Base-by-base conservation (phyloP, 345 rosid genomes). In the Clausena lansium region DNA sequence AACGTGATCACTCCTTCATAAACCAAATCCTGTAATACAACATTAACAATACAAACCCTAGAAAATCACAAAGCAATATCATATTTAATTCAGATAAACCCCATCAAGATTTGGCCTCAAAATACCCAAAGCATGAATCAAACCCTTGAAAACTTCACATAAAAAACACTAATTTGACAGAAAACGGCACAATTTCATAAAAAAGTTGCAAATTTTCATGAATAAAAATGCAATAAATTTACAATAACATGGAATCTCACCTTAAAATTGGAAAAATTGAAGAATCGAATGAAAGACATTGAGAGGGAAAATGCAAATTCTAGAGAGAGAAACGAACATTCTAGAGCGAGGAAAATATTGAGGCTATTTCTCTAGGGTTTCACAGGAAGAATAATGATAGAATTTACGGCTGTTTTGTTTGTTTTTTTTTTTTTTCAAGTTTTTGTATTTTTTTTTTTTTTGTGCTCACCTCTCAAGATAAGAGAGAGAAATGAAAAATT, bases 391-490 rank as follows among this genome's bases (percentile, higher is more conserved):
- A 17, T 8, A 33, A 61, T 2, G 27, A 41, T 39, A 47, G 50
- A 71, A 11, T 54, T 39, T 39, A 58, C 4, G 54, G 30, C 6
- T 62, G 30, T 59, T 36, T 24, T 2, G 25, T 24, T 72, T 35
- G 36, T 9, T 72, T n/a, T 57, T n/a, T 24, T 39, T 19, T 20
- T 9, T 2, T 41, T 41, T 41, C 6, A 58, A 4, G 0, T 38
- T 39, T 15, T 74, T 60, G 3, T 19, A 19, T 61, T 41, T 4
- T 27, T 19, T 17, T 35, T 35, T 5, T 45, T 10, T 60, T 7
- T 25, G 68, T 39, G 68, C 68, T 38, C 76, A 19, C 57, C 76
- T 73, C 76, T 39, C 57, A 11, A 60, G 25, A 60, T n/a, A 7
- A 60, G 17, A 54, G 66, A 4, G 67, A 60, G 55, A 39, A 39